Evolutionary conservation across 1,284 basidiomycete species (phyloP).

Genomic region (Cerioporus squamosus): DNA sequence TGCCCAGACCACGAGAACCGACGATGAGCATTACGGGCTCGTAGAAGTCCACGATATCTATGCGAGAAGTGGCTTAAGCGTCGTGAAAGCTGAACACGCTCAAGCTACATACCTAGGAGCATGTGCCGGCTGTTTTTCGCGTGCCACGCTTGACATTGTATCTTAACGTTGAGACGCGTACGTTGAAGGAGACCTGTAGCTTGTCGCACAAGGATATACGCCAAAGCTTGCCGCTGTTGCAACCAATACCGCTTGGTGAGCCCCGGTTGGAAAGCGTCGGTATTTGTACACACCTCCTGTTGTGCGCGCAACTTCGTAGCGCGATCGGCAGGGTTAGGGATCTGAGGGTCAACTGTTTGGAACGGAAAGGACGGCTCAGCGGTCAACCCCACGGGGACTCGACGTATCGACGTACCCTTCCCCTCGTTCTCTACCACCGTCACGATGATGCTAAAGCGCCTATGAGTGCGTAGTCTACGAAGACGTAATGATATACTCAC

Average conservation of each 20-base stretch:
- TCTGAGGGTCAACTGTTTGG: slow-evolving; percentile 74
- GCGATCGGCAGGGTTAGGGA: slow-evolving; percentile 72
- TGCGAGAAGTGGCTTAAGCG: background rate
- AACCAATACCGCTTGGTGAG: background rate
- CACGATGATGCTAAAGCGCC: slow-evolving; percentile 66
- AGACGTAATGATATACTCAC: slow-evolving; percentile 37
- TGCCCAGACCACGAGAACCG: slow-evolving; percentile 89
- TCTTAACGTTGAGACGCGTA: slow-evolving; percentile 84
- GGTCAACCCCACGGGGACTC: background rate
- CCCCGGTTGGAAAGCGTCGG: background rate
- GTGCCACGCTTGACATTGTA: slow-evolving; percentile 94
- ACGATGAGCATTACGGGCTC: slow-evolving; percentile 96
- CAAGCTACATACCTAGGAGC: slow-evolving; percentile 66
- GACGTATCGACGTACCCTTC: slow-evolving; percentile 62
- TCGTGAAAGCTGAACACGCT: background rate
- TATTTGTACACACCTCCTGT: slow-evolving; percentile 69
- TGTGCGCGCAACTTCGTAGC: slow-evolving; percentile 81
- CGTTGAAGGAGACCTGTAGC: slow-evolving; percentile 90
- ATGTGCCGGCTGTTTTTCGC: slow-evolving; percentile 94
- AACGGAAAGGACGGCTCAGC: background rate
- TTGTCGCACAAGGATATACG: slow-evolving; percentile 87
- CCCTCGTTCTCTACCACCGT: slow-evolving; percentile 93
- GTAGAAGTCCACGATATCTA: slow-evolving; percentile 89
- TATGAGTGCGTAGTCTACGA: slow-evolving; percentile 9
- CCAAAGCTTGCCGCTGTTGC: slow-evolving; percentile 86